Conservation (phyloP, 805 yeast genomes). For the Starmerella gropengiesseri region DNA sequence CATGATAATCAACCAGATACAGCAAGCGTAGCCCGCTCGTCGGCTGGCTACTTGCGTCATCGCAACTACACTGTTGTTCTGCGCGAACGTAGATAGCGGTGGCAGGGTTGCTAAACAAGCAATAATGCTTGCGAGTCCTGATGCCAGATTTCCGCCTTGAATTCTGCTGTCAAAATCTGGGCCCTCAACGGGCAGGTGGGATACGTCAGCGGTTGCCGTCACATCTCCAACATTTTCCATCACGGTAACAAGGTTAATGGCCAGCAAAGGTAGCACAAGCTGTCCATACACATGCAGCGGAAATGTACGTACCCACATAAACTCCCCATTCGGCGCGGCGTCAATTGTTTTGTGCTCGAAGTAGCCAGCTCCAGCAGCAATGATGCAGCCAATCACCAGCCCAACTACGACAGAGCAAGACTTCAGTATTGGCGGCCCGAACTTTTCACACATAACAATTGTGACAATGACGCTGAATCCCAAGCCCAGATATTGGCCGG, state of each 20-base stretch:
- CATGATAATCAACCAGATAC: conserved; percentile 71
- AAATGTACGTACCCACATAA: conserved; percentile 83
- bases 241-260: conserved; percentile 69
- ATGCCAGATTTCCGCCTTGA: conserved; percentile 88
- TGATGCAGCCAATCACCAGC: conserved; percentile 75
- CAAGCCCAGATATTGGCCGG: conserved; percentile 78
- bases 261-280: conserved; percentile 70
- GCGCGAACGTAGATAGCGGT: conserved; percentile 90
- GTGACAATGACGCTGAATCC: conserved; percentile 73
- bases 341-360: conserved; percentile 50
- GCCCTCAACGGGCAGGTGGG: conserved; percentile 76
- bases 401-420: conserved; percentile 88
- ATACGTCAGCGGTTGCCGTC: conserved; percentile 88
- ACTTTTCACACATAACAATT: conserved; percentile 67
- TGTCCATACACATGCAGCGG: conserved; percentile 71
- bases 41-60: conserved; percentile 86
- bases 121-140: conserved; percentile 68
- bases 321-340: conserved; percentile 70
- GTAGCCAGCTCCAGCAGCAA: conserved; percentile 84
- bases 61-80: conserved; percentile 88
- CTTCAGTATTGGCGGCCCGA: conserved; percentile 90
- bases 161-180: conserved; percentile 68
- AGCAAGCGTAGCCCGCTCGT: conserved; percentile 68
- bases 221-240: conserved; percentile 95
- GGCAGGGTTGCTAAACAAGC: conserved; percentile 73